Base-by-base conservation (phyloP, 2,329 filamentous ascomycete species). In the Helicocarpus griseus region DNA sequence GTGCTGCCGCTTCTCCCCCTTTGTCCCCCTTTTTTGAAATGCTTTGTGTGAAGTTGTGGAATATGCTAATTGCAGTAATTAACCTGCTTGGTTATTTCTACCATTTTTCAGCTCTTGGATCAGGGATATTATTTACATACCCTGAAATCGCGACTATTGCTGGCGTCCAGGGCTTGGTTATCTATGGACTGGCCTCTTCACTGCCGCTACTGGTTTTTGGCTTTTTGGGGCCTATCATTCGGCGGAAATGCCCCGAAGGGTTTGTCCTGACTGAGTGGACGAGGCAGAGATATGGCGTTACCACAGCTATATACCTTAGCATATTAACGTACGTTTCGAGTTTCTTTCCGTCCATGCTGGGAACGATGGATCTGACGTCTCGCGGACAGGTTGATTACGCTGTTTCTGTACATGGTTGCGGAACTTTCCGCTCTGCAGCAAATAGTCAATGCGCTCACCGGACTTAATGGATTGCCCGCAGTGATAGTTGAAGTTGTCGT, bases 221-320 rank as follows among this genome's bases (percentile, higher is more conserved):
- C 14, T 76, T 75, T 41, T 73, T 93, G 8, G 86, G 86, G 0
- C 86, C 86, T 11, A 81, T 89, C 61, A 89, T 93, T 62, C 79
- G 88, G 49, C 79, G 77, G 60, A 88, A 87, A 69, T 90, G 86
- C 54, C 87, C 88, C 0, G 83, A 90, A 56, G 87, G 87, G 1
- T 93, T 93, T 58, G 86, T 93, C 48, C 70, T 93, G 56, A 93
- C 87, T 0, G 86, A 91, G 65, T 93, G 87, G 87, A 85, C 86
- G 19, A 78, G 86, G 53, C 83, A 89, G 70, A 79, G 87, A 54
- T 93, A 89, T 68, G 88, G 87, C 17, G 64, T 77, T 2, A 64
- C 82, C 31, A 76, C 85, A 5, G 84, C 83, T 49, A 70, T 90
- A 35, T 91, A 87, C 64, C 74, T 93, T 56, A 89, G 86, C 65